Conservation (phyloP, 2,329 filamentous ascomycete species). For the Purpureocillium lavendulum region DNA sequence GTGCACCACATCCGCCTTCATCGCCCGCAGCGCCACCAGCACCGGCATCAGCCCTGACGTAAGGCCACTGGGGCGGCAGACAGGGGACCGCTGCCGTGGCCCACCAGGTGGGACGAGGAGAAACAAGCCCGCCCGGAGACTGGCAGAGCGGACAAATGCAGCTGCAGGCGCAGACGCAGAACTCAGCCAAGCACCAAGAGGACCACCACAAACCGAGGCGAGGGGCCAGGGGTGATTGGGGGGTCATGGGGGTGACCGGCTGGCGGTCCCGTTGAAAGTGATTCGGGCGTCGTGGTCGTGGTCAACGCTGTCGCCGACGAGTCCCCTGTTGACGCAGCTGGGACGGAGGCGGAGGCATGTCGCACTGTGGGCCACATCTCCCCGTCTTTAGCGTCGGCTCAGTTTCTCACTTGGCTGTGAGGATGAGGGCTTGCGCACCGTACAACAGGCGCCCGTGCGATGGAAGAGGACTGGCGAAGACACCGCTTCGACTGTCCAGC, state of each 20-base stretch:
- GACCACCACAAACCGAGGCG: background rate
- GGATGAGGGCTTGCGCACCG: no score
- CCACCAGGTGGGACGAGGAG: slow-evolving; percentile 2
- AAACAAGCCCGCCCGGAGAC: slow-evolving; percentile 1
- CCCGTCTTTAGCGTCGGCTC: no score
- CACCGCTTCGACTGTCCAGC: no score
- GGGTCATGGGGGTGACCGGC: background rate
- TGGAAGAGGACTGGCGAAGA: no score
- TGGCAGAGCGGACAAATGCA: background rate
- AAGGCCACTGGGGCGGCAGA: slow-evolving; percentile 3
- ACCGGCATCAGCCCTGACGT: slow-evolving; percentile 6
- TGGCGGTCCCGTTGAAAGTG: background rate
- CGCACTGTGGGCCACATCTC: background rate
- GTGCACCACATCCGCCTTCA: background rate
- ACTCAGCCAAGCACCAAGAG: slow-evolving; percentile 3
- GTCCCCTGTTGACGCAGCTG: no score
- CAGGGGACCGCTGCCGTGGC: slow-evolving; percentile 1
- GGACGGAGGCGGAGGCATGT: no score
- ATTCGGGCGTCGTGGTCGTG: background rate
- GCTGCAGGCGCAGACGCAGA: slow-evolving; percentile 5
- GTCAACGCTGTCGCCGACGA: no score
- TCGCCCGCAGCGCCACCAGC: background rate
- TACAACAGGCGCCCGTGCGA: no score
- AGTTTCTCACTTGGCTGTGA: no score
- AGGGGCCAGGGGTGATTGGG: no score